phyloP scores from a whole-genome alignment of 768 basidiomycete genomes.

The Gelatoporia subvermispora region DNA sequence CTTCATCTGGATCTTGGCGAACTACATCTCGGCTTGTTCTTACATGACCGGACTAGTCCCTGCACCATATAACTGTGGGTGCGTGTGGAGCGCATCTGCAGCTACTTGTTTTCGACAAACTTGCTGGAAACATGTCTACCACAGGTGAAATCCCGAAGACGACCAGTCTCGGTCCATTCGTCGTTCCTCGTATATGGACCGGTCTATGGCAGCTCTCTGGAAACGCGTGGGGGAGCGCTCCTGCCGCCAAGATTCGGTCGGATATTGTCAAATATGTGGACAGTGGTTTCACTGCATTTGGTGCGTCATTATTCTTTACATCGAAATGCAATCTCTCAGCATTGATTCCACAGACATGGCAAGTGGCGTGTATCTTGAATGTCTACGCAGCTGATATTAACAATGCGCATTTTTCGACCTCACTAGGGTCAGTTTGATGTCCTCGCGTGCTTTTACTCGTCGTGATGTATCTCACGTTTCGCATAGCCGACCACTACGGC shows the following conservation, averaged over 20 bases:
- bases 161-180: slow-evolving; percentile 51
- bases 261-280: slow-evolving; percentile 61
- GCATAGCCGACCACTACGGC: slow-evolving; percentile 79
- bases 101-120: too few relatives aligned
- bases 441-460: slow-evolving; percentile 2
- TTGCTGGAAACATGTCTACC: too few relatives aligned
- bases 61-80: neutral
- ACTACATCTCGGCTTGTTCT: too few relatives aligned
- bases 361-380: slow-evolving; percentile 14
- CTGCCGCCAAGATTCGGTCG: slow-evolving; percentile 54
- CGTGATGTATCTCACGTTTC: neutral
- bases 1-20: too few relatives aligned
- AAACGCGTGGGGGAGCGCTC: slow-evolving; percentile 75
- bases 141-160: slow-evolving; percentile 31
- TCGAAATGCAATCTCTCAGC: neutral
- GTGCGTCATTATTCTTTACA: slow-evolving; percentile 23
- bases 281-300: slow-evolving; percentile 57
- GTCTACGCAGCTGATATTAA: neutral
- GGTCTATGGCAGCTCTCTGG: slow-evolving; percentile 83
- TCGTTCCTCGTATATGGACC: slow-evolving; percentile 63
- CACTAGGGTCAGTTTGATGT: slow-evolving; percentile 6
- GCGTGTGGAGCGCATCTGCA: too few relatives aligned
- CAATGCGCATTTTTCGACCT: neutral
- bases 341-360: slow-evolving; percentile 46
- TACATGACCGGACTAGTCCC: neutral